These are phyloP conservation scores for Pyracantha coccinea DNA, from an alignment of 331 rosid species.

Conservation along the genomic window DNA sequence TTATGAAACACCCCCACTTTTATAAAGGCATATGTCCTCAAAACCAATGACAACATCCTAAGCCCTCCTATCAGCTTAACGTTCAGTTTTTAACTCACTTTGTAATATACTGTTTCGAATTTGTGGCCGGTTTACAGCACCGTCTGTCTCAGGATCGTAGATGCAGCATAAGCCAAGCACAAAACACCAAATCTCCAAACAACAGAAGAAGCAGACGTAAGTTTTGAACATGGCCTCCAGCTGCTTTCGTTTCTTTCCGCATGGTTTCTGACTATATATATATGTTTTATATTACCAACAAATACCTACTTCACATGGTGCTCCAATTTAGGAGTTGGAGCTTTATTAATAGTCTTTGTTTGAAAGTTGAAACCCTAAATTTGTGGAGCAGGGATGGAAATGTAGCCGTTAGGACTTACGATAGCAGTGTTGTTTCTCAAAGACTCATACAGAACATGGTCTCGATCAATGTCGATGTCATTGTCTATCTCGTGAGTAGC, in stretches of 20 bases:
- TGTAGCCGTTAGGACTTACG: not conserved
- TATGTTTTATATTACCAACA: not conserved
- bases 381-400: not conserved
- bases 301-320: not conserved
- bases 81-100: not conserved
- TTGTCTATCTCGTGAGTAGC: too few relatives aligned
- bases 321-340: not conserved
- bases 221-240: not conserved
- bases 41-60: not conserved
- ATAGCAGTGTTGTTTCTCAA: not conserved
- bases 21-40: not conserved
- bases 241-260: too few relatives aligned
- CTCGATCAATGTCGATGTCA: too few relatives aligned
- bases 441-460: not conserved
- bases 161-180: not conserved
- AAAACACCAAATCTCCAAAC: not conserved
- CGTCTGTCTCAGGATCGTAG: not conserved
- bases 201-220: not conserved
- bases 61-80: not conserved
- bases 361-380: not conserved
- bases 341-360: not conserved
- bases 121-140: conserved; percentile 1
- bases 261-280: too few relatives aligned
- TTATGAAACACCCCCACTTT: not conserved
- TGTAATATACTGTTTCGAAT: not conserved